Percentiles rank a stretch among this genome's conserved stretches.
phyloP scores from a whole-genome alignment of 1,284 basidiomycete species.

The Naganishia liquefaciens region DNA sequence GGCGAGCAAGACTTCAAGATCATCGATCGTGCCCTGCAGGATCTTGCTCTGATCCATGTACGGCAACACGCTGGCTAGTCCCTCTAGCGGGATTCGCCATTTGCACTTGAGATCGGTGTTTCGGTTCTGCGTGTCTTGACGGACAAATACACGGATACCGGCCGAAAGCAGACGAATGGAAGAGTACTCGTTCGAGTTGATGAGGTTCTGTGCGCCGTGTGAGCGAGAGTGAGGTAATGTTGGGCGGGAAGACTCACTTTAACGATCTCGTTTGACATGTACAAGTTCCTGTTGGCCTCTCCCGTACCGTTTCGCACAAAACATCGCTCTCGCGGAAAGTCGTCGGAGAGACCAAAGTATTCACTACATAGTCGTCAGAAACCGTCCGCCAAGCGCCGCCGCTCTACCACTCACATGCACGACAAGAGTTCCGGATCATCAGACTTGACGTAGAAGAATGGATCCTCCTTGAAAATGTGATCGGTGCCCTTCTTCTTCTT shows the following conservation, averaged over 20 bases:
- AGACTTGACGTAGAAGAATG: slow-evolving; percentile 75
- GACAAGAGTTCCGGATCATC: slow-evolving; percentile 69
- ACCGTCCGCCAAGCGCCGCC: not conserved
- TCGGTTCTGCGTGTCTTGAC: slow-evolving; percentile 58
- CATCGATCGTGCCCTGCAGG: slow-evolving; percentile 62
- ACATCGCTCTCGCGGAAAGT: slow-evolving; percentile 64
- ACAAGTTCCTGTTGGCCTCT: slow-evolving; percentile 75
- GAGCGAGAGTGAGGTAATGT: not conserved
- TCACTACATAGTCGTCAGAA: slow-evolving; percentile 57
- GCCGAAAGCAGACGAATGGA: slow-evolving; percentile 73
- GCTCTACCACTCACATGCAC: slow-evolving; percentile 45
- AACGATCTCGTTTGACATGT: slow-evolving; percentile 83
- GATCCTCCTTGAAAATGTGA: slow-evolving; percentile 79
- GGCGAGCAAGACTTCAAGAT: slow-evolving; percentile 68
- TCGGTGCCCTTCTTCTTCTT: slow-evolving; percentile 56
- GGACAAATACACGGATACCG: slow-evolving; percentile 74
- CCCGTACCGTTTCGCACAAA: slow-evolving; percentile 86
- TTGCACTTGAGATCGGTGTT: slow-evolving; percentile 56
- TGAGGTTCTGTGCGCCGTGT: not conserved
- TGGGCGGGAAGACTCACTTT: slow-evolving; percentile 54
- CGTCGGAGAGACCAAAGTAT: slow-evolving; percentile 70
- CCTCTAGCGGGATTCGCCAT: slow-evolving; percentile 76
- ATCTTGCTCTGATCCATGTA: slow-evolving; percentile 70
- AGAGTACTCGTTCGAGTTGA: slow-evolving; percentile 15
- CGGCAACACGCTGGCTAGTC: slow-evolving; percentile 76